These are phyloP conservation scores for Naegleria gruberi DNA, from an alignment of 208 protist genomes.

Conservation along the genomic window DNA sequence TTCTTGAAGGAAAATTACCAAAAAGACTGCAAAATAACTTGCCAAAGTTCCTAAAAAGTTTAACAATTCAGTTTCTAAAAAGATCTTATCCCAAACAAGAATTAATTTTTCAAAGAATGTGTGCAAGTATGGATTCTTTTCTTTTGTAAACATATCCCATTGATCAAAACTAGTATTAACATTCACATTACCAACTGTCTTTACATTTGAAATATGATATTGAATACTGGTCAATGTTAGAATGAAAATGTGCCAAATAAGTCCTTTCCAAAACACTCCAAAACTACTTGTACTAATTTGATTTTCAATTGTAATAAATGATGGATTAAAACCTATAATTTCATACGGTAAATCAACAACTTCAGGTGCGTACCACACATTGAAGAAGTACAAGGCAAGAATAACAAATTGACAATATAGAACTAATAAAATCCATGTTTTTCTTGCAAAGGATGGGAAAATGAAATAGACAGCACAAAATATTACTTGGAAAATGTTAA, in stretches of 20 bases:
- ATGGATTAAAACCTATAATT: background rate
- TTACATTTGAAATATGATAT: background rate
- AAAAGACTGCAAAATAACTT: background rate
- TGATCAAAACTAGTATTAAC: background rate
- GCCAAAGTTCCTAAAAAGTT: background rate
- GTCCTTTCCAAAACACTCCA: background rate
- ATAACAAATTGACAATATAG: conserved; percentile 4
- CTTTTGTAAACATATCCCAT: background rate
- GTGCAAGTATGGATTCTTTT: background rate
- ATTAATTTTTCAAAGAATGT: background rate
- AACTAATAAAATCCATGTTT: background rate
- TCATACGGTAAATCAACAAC: background rate
- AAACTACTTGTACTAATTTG: background rate
- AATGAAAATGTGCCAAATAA: conserved; percentile 2
- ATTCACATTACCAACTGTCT: background rate
- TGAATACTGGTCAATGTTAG: background rate
- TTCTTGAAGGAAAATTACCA: background rate
- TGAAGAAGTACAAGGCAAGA: conserved; percentile 3
- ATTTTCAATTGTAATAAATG: background rate
- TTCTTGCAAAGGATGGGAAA: background rate
- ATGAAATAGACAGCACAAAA: background rate
- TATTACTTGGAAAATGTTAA: background rate
- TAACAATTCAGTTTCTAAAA: background rate
- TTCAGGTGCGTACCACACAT: background rate
- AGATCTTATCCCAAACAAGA: background rate